Base-by-base conservation (phyloP, 2,329 filamentous ascomycete genomes). In the Monilinia laxa region DNA sequence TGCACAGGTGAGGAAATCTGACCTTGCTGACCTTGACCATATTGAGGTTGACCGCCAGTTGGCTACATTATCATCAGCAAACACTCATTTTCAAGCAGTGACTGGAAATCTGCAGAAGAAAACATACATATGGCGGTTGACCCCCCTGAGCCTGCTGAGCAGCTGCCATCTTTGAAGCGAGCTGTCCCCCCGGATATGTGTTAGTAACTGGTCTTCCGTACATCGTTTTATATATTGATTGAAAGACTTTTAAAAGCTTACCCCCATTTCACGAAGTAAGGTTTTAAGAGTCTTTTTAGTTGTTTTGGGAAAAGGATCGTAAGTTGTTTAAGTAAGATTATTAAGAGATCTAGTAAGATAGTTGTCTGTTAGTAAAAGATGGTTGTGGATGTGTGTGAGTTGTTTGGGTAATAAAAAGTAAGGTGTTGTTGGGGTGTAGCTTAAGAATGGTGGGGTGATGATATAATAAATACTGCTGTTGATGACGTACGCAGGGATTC, bases 81-180 rank as follows among this genome's bases (percentile, higher is more conserved):
- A 65, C 25, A 51, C 9, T 51, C 57, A 49, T 38, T 51, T 60
- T 25, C 28, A 60, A 51, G 11, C 1, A 51, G 18, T 35, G 6
- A 5, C 23, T n/a, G 12, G 14, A 18, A 12, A 45, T 14, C 5
- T 35, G 45, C 18, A 25, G 16, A 20, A 23, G 35, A 9, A 35
- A 53, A 65, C 64, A 42, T 55, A 65, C 64, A 62, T 65, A 65
- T 53, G 64, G 64, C 47, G 64, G 47, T 18, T 38, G 47, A 35
- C 63, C 64, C 45, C 47, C 54, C 38, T 62, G 64, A 31, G 55
- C 47, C 47, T 59, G 55, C n/a, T 65, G 64, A 9, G 64, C 64
- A 53, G 64, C 64, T 65, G 64, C 55, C 64, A 65, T 65, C 47
- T 65, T 65, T 45, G 56, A 62, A 53, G 64, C 64, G 35, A 65